These are phyloP conservation scores for Suhomyces bokatorum DNA, from an alignment of 1,139 yeast genomes.

Conservation along the genomic window DNA sequence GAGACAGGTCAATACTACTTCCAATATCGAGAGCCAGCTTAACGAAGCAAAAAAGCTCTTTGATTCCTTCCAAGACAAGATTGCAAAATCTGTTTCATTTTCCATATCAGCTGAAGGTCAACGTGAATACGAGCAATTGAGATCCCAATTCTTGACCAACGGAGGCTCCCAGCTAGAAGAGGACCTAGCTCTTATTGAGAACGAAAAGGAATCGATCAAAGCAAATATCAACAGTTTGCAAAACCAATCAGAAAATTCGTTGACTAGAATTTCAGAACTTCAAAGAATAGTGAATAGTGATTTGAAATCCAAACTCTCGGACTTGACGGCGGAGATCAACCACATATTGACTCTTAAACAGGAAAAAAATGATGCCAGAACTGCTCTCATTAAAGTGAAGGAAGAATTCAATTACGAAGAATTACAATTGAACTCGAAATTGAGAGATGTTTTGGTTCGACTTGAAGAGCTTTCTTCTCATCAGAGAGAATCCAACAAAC, in stretches of 20 bases:
- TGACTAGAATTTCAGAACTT: constrained; percentile 38
- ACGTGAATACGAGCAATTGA: constrained; percentile 59
- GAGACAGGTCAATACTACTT: constrained; percentile 50
- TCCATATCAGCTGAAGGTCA: constrained; percentile 52
- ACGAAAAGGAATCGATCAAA: constrained; percentile 46
- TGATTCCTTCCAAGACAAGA: constrained; percentile 42
- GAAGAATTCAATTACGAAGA: constrained; percentile 52
- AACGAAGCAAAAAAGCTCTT: constrained; percentile 45
- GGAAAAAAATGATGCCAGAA: constrained; percentile 44
- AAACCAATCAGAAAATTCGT: constrained; percentile 46
- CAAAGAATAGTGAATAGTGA: constrained; percentile 35
- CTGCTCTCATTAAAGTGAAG: constrained; percentile 43
- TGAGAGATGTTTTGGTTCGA: constrained; percentile 60
- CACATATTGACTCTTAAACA: constrained; percentile 36
- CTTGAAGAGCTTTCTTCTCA: constrained; percentile 74
- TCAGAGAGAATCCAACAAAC: constrained; percentile 74
- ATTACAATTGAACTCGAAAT: constrained; percentile 57
- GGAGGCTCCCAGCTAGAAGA: constrained; percentile 65
- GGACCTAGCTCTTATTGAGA: constrained; percentile 41
- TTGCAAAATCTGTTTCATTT: constrained; percentile 25
- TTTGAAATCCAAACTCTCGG: constrained; percentile 33
- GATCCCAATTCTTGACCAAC: constrained; percentile 54
- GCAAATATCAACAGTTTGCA: constrained; percentile 41
- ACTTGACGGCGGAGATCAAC: constrained; percentile 32
- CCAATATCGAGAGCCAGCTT: constrained; percentile 49